phyloP scores from a whole-genome alignment of 2,329 filamentous ascomycete genomes.

The Paecilomyces niveus region DNA sequence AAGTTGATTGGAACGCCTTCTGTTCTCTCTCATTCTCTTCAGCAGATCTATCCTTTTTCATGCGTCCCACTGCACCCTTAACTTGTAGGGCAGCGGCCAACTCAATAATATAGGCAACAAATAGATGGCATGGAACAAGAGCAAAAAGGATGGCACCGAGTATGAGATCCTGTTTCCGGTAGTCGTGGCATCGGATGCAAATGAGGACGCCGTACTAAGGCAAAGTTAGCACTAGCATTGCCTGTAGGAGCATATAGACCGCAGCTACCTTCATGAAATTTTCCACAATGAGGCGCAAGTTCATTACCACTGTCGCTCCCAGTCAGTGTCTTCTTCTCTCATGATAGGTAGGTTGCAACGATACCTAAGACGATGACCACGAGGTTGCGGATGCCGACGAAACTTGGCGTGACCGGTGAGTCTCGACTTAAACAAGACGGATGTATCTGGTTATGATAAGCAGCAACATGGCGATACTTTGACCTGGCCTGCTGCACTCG shows the following conservation, averaged over 20 bases:
- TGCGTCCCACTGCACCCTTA: conserved; percentile 56
- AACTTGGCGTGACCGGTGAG: conserved; percentile 66
- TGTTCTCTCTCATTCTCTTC: conserved; percentile 54
- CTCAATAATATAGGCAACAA: conserved; percentile 87
- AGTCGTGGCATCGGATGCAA: conserved; percentile 83
- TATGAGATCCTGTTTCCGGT: conserved; percentile 67
- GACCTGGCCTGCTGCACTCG: conserved; percentile 33
- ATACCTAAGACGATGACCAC: conserved; percentile 88
- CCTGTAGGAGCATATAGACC: neutral
- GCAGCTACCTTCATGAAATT: conserved; percentile 78
- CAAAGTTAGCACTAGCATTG: conserved; percentile 4
- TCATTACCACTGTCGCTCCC: conserved; percentile 65
- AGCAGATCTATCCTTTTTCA: conserved; percentile 47
- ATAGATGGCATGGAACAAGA: conserved; percentile 81
- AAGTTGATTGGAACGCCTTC: conserved; percentile 62
- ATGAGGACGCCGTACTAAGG: conserved; percentile 85
- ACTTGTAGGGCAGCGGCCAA: conserved; percentile 73
- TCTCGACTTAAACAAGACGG: conserved; percentile 85
- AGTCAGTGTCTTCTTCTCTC: neutral
- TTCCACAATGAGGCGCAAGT: conserved; percentile 88
- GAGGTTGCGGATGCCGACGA: conserved; percentile 88
- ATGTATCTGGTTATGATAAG: conserved; percentile 65
- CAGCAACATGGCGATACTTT: conserved; percentile 89
- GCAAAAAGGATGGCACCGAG: conserved; percentile 74
- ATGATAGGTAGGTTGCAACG: conserved; percentile 14